Percentiles rank a stretch among this genome's conserved stretches.
phyloP scores from a whole-genome alignment of 345 rosid species.

The Hibiscus trionum region DNA sequence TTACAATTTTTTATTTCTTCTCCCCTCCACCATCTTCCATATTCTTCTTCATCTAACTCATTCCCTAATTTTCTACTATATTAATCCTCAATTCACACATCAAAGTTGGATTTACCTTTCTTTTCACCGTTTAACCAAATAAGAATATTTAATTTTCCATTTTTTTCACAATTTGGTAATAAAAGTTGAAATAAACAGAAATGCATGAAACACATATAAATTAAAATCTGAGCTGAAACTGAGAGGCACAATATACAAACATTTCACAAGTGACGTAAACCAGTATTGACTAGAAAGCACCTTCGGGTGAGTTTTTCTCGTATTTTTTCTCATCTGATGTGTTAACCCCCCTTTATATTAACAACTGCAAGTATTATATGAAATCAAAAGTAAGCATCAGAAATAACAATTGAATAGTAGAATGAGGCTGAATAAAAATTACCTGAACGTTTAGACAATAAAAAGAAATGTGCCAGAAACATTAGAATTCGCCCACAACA shows the following conservation, averaged over 20 bases:
- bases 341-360: slow-evolving; percentile 93
- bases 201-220: slow-evolving; percentile 38
- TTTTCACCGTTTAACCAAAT: too few relatives aligned
- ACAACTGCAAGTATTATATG: slow-evolving; percentile 61
- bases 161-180: slow-evolving; percentile 4
- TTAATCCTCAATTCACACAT: too few relatives aligned
- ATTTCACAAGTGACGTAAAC: slow-evolving; percentile 11
- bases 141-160: too few relatives aligned
- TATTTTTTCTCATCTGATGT: slow-evolving; percentile 91
- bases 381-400: slow-evolving; percentile 3
- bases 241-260: neutral
- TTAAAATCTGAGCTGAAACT: neutral
- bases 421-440: slow-evolving; percentile 12
- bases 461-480: slow-evolving; percentile 95
- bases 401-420: neutral
- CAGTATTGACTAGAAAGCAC: slow-evolving; percentile 22
- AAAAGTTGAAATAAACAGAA: slow-evolving; percentile 89
- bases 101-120: too few relatives aligned
- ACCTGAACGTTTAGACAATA: slow-evolving; percentile 95
- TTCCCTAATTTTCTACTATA: too few relatives aligned
- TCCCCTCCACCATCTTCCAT: too few relatives aligned
- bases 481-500: slow-evolving; percentile 94
- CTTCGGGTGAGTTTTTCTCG: slow-evolving; percentile 84
- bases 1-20: too few relatives aligned
- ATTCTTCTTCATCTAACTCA: too few relatives aligned